A percentile compares a stretch with the other conserved stretches of the same genome.
Conservation (phyloP, 805 yeast species). For the Ogataea kodamae region DNA sequence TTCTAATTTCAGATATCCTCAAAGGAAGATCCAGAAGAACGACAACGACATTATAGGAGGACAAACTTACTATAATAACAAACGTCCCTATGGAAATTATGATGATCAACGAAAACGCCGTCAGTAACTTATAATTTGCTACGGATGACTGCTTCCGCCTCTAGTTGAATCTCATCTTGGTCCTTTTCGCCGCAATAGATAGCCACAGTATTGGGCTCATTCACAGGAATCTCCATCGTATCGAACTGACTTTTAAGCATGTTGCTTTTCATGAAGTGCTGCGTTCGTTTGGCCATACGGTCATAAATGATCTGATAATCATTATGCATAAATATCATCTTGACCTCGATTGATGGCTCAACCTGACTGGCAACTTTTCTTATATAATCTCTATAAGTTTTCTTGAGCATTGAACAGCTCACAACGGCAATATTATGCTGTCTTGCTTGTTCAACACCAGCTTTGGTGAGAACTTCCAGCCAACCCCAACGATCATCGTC, state of each 20-base stretch:
- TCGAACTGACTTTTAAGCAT: conserved; percentile 81
- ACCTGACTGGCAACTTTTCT: conserved; percentile 32
- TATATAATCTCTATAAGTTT: conserved; percentile 63
- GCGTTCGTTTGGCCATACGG: conserved; percentile 61
- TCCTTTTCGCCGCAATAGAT: conserved; percentile 23
- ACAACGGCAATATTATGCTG: conserved; percentile 44
- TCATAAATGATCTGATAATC: conserved; percentile 54
- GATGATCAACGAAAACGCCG: conserved; percentile 18
- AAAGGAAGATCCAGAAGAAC: conserved; percentile 80
- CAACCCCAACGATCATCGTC: conserved; percentile 95
- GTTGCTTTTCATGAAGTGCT: conserved; percentile 83
- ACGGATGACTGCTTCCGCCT: conserved; percentile 6
- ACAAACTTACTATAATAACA: conserved; percentile 19
- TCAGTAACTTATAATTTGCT: conserved; percentile 2
- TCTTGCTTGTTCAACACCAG: conserved; percentile 35
- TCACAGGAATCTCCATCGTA: conserved; percentile 66
- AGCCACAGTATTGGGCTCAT: conserved; percentile 14
- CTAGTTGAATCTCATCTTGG: conserved; percentile 14
- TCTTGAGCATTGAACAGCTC: conserved; percentile 84
- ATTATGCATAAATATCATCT: conserved; percentile 67
- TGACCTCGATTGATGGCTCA: conserved; percentile 36
- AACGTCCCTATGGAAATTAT: conserved; percentile 15
- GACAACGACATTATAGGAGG: conserved; percentile 67
- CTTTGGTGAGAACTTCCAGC: conserved; percentile 53
- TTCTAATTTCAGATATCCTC: conserved; percentile 71